Evolutionary conservation across 768 basidiomycete genomes (phyloP).

Genomic region (Amanita jacksonii): DNA sequence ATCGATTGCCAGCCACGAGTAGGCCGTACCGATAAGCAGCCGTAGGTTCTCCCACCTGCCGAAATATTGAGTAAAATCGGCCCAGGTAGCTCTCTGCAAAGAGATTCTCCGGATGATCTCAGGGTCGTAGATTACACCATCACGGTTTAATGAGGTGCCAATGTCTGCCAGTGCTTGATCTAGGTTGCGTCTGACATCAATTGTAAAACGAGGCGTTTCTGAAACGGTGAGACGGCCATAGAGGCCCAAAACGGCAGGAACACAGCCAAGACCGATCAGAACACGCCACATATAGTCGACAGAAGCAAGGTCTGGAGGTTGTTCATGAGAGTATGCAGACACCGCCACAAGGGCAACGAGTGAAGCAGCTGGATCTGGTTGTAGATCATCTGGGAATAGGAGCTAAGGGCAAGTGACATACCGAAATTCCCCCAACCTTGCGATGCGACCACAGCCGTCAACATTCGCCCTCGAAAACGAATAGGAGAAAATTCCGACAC

Average conservation of each 20-base stretch:
- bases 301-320: slow-evolving; percentile 28
- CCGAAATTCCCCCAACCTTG: slow-evolving; percentile 87
- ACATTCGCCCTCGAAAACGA: slow-evolving; percentile 70
- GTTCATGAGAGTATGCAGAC: too few relatives aligned
- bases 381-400: slow-evolving; percentile 1
- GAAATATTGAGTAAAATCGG: slow-evolving; percentile 65
- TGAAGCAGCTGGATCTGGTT: slow-evolving; percentile 54
- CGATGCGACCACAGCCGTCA: slow-evolving; percentile 79
- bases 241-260: slow-evolving; percentile 73
- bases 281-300: slow-evolving; percentile 82
- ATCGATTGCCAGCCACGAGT: slow-evolving; percentile 86
- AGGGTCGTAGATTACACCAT: slow-evolving; percentile 37
- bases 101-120: slow-evolving; percentile 53
- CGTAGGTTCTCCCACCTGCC: slow-evolving; percentile 70
- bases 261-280: slow-evolving; percentile 79
- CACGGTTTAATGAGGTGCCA: slow-evolving; percentile 48
- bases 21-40: slow-evolving; percentile 66
- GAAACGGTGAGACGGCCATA: slow-evolving; percentile 93
- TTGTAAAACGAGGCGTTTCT: slow-evolving; percentile 85
- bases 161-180: slow-evolving; percentile 68
- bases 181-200: slow-evolving; percentile 86
- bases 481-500: slow-evolving; percentile 83
- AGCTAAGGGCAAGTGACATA: slow-evolving; percentile 20
- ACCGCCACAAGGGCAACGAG: slow-evolving; percentile 56
- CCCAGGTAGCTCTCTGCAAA: slow-evolving; percentile 56